A percentile compares a stretch with the other conserved stretches of the same genome.
phyloP scores from a whole-genome alignment of 2,329 filamentous ascomycete genomes.

The Hirsutella minnesotensis region DNA sequence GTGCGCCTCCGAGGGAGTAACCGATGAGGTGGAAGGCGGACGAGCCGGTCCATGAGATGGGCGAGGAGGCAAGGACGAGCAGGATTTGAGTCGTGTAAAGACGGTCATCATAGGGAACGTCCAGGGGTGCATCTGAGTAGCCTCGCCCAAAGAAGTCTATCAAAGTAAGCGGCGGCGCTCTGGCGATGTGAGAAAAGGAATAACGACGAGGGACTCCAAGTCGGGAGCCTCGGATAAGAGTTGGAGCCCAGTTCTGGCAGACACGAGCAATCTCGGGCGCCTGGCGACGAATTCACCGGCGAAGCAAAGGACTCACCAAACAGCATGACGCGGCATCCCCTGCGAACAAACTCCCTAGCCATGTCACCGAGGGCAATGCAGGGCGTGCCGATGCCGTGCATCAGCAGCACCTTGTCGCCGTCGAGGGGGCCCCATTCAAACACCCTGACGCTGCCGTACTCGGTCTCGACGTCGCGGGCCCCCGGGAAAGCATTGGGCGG shows the following conservation, averaged over 20 bases:
- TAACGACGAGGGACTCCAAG: not conserved
- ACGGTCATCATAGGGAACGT: conserved; percentile 47
- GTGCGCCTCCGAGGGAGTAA: conserved; percentile 70
- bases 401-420: conserved; percentile 59
- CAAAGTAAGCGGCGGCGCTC: not conserved
- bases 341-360: conserved; percentile 50
- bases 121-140: conserved; percentile 56
- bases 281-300: too few species aligned
- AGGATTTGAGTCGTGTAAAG: conserved; percentile 57
- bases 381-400: conserved; percentile 77
- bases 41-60: conserved; percentile 40
- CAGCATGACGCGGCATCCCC: conserved; percentile 66
- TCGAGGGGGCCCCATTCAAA: conserved; percentile 71
- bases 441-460: conserved; percentile 59
- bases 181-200: not conserved
- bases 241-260: too few species aligned
- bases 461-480: conserved; percentile 53
- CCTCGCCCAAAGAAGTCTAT: conserved; percentile 65
- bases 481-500: conserved; percentile 60
- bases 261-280: too few species aligned
- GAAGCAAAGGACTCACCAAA: conserved; percentile 46
- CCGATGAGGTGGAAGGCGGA: conserved; percentile 59
- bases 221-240: too few species aligned
- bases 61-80: conserved; percentile 52
- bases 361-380: conserved; percentile 56